Percentiles rank a stretch among this genome's conserved stretches.
These are phyloP conservation scores for Hevea brasiliensis DNA, from an alignment of 345 rosid genomes.

Conservation along the genomic window DNA sequence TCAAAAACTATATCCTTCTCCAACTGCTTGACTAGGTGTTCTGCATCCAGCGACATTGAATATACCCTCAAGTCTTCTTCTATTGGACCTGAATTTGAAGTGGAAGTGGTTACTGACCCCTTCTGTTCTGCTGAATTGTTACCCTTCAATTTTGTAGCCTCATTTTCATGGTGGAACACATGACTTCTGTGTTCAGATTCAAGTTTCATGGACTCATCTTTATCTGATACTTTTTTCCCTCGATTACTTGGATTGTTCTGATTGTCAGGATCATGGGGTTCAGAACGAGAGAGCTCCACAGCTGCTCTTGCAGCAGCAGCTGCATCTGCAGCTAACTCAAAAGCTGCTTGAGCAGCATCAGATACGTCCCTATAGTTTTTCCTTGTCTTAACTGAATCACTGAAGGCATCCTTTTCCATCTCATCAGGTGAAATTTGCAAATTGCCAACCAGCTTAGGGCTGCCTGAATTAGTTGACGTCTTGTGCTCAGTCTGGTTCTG, in stretches of 20 bases:
- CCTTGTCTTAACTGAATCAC: constrained; percentile 38
- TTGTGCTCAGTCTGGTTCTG: not conserved
- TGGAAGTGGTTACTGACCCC: constrained; percentile 31
- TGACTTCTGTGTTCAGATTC: constrained; percentile 20
- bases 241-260: constrained; percentile 22
- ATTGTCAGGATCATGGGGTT: constrained; percentile 44
- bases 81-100: constrained; percentile 38
- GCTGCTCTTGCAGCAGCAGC: constrained; percentile 95
- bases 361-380: constrained; percentile 78
- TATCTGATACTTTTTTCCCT: constrained; percentile 11
- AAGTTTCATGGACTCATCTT: not conserved
- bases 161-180: constrained; percentile 13
- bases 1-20: constrained; percentile 59
- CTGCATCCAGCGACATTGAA: constrained; percentile 36
- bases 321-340: constrained; percentile 78
- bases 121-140: constrained; percentile 31
- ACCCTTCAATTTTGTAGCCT: constrained; percentile 5
- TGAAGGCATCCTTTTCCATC: constrained; percentile 18
- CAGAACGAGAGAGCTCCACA: constrained; percentile 78
- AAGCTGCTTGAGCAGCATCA: constrained; percentile 96
- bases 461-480: constrained; percentile 19
- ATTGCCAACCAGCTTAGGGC: constrained; percentile 11
- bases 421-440: constrained; percentile 17
- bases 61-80: constrained; percentile 29
- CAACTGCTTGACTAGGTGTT: constrained; percentile 48